phyloP scores from a whole-genome alignment of 768 basidiomycete genomes.

The Suillus spraguei region DNA sequence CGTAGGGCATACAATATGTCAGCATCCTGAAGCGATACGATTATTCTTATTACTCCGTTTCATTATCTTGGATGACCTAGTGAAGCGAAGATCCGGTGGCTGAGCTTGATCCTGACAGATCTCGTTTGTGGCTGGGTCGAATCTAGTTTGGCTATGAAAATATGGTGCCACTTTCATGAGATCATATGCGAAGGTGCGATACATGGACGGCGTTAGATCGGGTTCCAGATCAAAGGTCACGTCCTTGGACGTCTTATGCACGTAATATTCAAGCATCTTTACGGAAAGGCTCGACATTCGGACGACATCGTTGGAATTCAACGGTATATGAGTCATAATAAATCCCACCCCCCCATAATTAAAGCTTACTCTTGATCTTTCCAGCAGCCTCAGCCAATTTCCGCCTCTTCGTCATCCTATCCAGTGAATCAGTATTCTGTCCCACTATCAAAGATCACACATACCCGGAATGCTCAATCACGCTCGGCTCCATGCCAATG shows the following conservation, averaged over 20 bases:
- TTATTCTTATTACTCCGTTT: neutral
- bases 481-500: constrained; percentile 58
- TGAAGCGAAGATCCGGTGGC: neutral
- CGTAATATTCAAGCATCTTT: neutral
- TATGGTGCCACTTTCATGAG: neutral
- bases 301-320: neutral
- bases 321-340: neutral
- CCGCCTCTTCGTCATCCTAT: constrained; percentile 35
- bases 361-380: constrained; percentile 30
- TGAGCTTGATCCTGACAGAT: neutral
- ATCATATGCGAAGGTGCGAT: neutral
- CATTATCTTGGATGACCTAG: neutral
- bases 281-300: neutral
- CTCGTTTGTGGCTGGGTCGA: neutral
- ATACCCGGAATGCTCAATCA: constrained; percentile 76
- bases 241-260: too few species aligned
- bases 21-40: neutral
- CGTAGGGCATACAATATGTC: neutral
- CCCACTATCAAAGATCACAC: constrained; percentile 27
- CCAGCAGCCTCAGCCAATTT: constrained; percentile 29
- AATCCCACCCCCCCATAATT: neutral
- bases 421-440: constrained; percentile 9
- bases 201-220: neutral
- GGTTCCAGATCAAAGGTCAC: neutral
- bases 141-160: neutral